Conservation (phyloP, 2,329 filamentous ascomycete genomes). For the Botryotinia calthae region DNA sequence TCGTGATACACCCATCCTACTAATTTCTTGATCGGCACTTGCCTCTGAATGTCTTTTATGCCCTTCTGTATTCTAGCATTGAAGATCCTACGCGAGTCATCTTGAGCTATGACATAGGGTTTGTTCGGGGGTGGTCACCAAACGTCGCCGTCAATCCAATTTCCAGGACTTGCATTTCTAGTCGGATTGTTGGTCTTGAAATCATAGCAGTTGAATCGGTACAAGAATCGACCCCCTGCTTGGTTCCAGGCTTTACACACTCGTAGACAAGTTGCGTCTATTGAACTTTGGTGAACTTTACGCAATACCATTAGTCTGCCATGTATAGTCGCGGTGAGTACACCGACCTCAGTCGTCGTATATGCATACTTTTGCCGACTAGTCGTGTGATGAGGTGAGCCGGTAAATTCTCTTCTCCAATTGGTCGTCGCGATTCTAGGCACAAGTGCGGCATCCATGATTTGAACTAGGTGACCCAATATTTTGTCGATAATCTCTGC, state of each 20-base stretch:
- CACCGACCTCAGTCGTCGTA: background rate
- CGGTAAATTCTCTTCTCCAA: background rate
- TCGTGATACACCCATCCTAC: slow-evolving; percentile 23
- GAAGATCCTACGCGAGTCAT: background rate
- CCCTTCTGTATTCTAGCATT: background rate
- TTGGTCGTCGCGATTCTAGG: background rate
- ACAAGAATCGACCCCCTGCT: background rate
- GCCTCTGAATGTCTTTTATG: background rate
- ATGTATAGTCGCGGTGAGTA: background rate
- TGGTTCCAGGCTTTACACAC: background rate
- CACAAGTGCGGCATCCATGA: background rate
- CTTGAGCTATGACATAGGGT: background rate
- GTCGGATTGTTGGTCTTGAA: background rate
- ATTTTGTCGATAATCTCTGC: background rate
- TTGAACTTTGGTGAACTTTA: background rate
- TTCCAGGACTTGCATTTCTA: background rate
- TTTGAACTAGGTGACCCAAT: background rate
- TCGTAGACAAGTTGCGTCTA: background rate
- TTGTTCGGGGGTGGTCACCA: background rate
- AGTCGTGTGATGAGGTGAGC: background rate
- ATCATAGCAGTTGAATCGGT: background rate
- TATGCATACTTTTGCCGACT: background rate
- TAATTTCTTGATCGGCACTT: background rate
- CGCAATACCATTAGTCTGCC: background rate
- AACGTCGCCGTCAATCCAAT: background rate